phyloP scores from a whole-genome alignment of 2,329 filamentous ascomycete genomes.

The Colletotrichum eleusines region DNA sequence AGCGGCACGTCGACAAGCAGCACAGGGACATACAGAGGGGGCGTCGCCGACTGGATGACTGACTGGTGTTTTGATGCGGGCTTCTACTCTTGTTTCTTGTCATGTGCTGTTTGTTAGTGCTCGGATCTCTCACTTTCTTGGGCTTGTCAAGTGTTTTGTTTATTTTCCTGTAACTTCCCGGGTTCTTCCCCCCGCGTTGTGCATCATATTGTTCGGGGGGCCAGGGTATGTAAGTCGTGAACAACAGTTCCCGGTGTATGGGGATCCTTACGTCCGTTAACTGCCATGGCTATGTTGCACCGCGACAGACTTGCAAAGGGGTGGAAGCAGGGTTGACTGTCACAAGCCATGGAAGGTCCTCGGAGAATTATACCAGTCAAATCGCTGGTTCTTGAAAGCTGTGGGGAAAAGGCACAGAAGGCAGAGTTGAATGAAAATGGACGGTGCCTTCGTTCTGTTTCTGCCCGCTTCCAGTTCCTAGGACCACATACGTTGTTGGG shows the following conservation, averaged over 20 bases:
- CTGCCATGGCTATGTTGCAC: no score
- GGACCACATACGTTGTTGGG: no score
- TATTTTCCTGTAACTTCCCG: not conserved
- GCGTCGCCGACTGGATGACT: not conserved
- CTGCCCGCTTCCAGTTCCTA: no score
- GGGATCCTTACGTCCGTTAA: not conserved
- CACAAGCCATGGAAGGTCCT: no score
- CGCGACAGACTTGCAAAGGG: no score
- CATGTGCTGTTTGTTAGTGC: not conserved
- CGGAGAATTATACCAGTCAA: no score
- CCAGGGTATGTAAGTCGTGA: not conserved
- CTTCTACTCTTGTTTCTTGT: not conserved
- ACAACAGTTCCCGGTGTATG: not conserved
- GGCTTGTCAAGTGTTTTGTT: not conserved
- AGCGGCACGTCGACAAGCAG: not conserved
- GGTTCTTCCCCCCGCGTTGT: not conserved
- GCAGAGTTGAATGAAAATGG: no score
- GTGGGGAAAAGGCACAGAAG: no score
- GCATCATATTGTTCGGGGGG: not conserved
- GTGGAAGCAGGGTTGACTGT: no score
- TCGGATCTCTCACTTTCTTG: not conserved
- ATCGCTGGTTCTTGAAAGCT: no score
- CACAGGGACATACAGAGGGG: not conserved
- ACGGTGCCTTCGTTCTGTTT: no score
- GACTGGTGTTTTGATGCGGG: not conserved